Evolutionary conservation across 768 basidiomycete species (phyloP).

Genomic region (Trametopsis cervina): DNA sequence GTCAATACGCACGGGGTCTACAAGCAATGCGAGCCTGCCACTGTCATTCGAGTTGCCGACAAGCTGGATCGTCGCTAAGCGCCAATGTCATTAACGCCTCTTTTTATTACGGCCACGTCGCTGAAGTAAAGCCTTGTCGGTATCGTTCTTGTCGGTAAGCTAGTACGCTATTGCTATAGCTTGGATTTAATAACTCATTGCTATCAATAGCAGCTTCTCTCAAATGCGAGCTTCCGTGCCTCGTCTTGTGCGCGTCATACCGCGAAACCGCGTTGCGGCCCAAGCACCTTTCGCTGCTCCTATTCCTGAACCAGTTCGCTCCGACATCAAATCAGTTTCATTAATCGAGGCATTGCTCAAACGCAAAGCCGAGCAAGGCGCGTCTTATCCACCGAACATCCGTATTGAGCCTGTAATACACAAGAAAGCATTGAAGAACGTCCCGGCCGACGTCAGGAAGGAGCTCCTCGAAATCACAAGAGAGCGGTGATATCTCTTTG

Average conservation of each 20-base stretch:
- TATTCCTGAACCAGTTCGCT: conserved; percentile 16
- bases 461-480: conserved; percentile 32
- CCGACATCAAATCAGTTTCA: conserved; percentile 22
- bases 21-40: too few species aligned
- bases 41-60: too few species aligned
- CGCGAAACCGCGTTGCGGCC: conserved; percentile 25
- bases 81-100: too few species aligned
- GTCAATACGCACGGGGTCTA: too few species aligned
- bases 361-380: conserved; percentile 31
- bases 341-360: conserved; percentile 37
- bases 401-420: conserved; percentile 41
- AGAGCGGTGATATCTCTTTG: conserved; percentile 18
- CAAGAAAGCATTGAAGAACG: conserved; percentile 32
- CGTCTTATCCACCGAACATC: conserved; percentile 40
- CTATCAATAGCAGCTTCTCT: too few species aligned
- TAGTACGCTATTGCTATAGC: too few species aligned
- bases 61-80: too few species aligned
- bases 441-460: conserved; percentile 30
- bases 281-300: conserved; percentile 19
- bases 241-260: conserved; percentile 32
- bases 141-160: too few species aligned
- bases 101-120: too few species aligned
- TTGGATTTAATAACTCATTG: too few species aligned
- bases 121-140: too few species aligned
- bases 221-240: conserved; percentile 27